phyloP scores from a whole-genome alignment of 2,329 filamentous ascomycete species.

The Penicillium digitatum region DNA sequence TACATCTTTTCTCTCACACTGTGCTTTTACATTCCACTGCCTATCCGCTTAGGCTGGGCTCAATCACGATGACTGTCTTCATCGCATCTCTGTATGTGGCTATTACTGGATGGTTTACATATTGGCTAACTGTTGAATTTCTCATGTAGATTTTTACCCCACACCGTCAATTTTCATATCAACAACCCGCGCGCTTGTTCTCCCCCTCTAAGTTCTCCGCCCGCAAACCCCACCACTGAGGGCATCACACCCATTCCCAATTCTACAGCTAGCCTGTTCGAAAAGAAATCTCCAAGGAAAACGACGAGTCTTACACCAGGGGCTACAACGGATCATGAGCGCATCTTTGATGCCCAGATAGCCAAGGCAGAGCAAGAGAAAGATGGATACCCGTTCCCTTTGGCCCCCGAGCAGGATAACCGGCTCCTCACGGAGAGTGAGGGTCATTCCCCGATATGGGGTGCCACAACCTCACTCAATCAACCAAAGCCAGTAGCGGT shows the following conservation, averaged over 20 bases:
- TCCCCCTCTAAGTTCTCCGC: slow-evolving; percentile 38
- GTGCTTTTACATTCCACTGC: slow-evolving; percentile 5
- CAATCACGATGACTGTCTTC: slow-evolving; percentile 54
- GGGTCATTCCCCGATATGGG: slow-evolving; percentile 73
- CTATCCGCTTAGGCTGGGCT: slow-evolving; percentile 9
- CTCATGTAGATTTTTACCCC: slow-evolving; percentile 71
- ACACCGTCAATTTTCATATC: slow-evolving; percentile 83
- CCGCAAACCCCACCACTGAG: slow-evolving; percentile 24
- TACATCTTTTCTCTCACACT: neutral
- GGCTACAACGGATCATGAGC: slow-evolving; percentile 42
- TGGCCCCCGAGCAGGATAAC: slow-evolving; percentile 40
- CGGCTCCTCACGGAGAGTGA: slow-evolving; percentile 64
- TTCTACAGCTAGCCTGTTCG: slow-evolving; percentile 36
- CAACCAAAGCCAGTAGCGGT: slow-evolving; percentile 74
- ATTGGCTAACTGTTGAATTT: slow-evolving; percentile 6
- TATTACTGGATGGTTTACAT: neutral
- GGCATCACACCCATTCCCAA: slow-evolving; percentile 24
- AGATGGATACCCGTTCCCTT: slow-evolving; percentile 31
- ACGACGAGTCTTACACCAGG: slow-evolving; percentile 37
- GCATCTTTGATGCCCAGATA: slow-evolving; percentile 35
- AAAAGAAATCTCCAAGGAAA: slow-evolving; percentile 23
- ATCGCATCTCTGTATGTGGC: slow-evolving; percentile 56
- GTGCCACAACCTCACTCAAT: slow-evolving; percentile 59
- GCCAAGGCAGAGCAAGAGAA: slow-evolving; percentile 25
- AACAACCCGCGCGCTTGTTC: slow-evolving; percentile 41